Conservation (phyloP, 1,284 basidiomycete species). For the Crepidotus sp. region DNA sequence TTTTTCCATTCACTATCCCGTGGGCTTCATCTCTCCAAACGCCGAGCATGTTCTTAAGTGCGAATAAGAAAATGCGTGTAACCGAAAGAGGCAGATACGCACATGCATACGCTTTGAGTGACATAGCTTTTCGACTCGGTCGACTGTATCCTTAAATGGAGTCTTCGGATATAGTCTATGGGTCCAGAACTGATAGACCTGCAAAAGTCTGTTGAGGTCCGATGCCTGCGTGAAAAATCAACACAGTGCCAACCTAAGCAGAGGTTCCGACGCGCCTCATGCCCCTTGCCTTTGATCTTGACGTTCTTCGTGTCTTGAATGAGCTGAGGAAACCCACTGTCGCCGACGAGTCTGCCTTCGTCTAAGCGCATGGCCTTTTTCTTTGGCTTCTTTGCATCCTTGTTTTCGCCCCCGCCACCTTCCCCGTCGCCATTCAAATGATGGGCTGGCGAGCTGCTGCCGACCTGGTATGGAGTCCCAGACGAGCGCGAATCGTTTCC, state of each 20-base stretch:
- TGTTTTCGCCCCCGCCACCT: constrained; percentile 22
- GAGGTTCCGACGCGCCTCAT: constrained; percentile 54
- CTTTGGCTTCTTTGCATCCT: constrained; percentile 34
- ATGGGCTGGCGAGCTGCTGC: constrained; percentile 16
- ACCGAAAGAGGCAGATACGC: constrained; percentile 13
- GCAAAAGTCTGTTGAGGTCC: constrained; percentile 72
- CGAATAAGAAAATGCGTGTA: not conserved
- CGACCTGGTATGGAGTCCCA: constrained; percentile 11
- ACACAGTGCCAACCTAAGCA: not conserved
- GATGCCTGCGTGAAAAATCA: constrained; percentile 37
- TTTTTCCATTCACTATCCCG: constrained; percentile 29
- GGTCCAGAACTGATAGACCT: constrained; percentile 86
- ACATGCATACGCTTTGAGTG: constrained; percentile 80
- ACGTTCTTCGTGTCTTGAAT: constrained; percentile 67
- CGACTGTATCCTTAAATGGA: constrained; percentile 76
- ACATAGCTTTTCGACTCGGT: constrained; percentile 77
- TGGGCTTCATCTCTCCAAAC: constrained; percentile 70
- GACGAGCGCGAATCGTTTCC: not conserved
- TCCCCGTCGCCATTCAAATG: constrained; percentile 24
- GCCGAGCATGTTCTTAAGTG: constrained; percentile 53
- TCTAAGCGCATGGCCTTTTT: constrained; percentile 57
- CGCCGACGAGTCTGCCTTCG: constrained; percentile 61
- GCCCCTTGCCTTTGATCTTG: constrained; percentile 77
- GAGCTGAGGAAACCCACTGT: constrained; percentile 68
- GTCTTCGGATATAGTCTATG: constrained; percentile 85